Percentiles rank a stretch among this genome's conserved stretches.
phyloP scores from a whole-genome alignment of 2,329 filamentous ascomycete genomes.

The Colletotrichum tropicicola region DNA sequence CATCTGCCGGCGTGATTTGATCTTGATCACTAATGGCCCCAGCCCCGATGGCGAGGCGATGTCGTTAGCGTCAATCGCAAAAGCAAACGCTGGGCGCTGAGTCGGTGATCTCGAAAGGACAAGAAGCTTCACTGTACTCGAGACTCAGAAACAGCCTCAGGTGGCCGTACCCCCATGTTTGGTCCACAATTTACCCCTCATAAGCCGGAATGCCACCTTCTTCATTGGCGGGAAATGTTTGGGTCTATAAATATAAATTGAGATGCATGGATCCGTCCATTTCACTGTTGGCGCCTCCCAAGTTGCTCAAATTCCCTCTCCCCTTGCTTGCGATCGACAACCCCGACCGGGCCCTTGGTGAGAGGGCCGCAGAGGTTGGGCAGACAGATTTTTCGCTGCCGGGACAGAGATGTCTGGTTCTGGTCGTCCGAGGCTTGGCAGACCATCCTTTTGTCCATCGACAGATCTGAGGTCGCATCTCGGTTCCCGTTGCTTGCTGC shows the following conservation, averaged over 20 bases:
- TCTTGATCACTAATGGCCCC: background rate
- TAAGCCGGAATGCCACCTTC: conserved; percentile 8
- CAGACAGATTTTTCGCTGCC: too few relatives aligned
- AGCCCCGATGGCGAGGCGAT: background rate
- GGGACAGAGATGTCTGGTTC: too few relatives aligned
- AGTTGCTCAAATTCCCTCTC: conserved; percentile 10
- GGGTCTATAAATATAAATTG: background rate
- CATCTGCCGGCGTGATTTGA: background rate
- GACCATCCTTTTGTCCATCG: background rate
- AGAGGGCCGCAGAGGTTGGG: too few relatives aligned
- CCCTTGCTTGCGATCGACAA: conserved; percentile 3
- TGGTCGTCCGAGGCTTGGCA: background rate
- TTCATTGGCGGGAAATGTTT: conserved; percentile 14
- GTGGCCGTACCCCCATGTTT: background rate
- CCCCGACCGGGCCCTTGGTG: background rate
- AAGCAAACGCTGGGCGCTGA: conserved; percentile 4
- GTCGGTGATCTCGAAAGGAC: background rate
- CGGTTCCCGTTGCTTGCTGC: too few relatives aligned
- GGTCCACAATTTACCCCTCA: conserved; percentile 20
- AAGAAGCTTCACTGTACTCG: conserved; percentile 7
- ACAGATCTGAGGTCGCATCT: background rate
- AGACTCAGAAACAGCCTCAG: conserved; percentile 17
- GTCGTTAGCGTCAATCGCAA: background rate
- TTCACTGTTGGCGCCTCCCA: background rate
- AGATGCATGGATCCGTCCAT: background rate